Base-by-base conservation (phyloP, 495 filamentous ascomycete genomes). In the Aspergillus incahuasiensis region DNA sequence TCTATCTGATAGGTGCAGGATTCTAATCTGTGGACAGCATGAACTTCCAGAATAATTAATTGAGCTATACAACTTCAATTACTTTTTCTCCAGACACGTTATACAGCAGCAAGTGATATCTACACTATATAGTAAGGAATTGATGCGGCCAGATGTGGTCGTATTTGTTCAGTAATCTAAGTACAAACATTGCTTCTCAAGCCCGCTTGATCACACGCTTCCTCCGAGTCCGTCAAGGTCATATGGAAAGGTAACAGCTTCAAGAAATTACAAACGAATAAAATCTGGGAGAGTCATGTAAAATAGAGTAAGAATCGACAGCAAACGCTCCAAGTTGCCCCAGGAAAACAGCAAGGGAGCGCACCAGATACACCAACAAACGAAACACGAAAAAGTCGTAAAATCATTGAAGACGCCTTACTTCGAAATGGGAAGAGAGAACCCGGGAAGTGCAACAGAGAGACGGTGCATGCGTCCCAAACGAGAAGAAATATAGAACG, bases 281-380 rank as follows among this genome's bases (percentile, higher is more conserved):
- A 32, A 48, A 61, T 50, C 19, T 50, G 39, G 52, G 48, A 45
- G 45, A 54, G 39, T 48, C 41, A 54, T 60, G 48, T 41, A 54
- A 52, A 18, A 56, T 43, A 59, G 12, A 53, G 41, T 54, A 34
- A 48, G 30, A 41, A 51, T 48, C 32, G 11, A 57, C 51, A 42
- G 59, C 43, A 52, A 61, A 54, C 55, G 51, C 34, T 59, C 59
- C 55, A 58, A 61, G 39, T 56, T 56, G 52, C 54, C 54, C 32
- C 38, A 34, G 54, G 48, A 49, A 54, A 46, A n/a, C 15, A 54
- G 56, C 44, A 52, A 21, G 45, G 43, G 34, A 48, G 25, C 43
- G 61, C 59, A 60, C 65, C 59, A 68, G 60, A 52, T 58, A 66
- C 61, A 52, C 53, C 48, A 56, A 61, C 52, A 65, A 60, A 60